Conservation (phyloP, 208 protist species). For the Leishmania major region DNA sequence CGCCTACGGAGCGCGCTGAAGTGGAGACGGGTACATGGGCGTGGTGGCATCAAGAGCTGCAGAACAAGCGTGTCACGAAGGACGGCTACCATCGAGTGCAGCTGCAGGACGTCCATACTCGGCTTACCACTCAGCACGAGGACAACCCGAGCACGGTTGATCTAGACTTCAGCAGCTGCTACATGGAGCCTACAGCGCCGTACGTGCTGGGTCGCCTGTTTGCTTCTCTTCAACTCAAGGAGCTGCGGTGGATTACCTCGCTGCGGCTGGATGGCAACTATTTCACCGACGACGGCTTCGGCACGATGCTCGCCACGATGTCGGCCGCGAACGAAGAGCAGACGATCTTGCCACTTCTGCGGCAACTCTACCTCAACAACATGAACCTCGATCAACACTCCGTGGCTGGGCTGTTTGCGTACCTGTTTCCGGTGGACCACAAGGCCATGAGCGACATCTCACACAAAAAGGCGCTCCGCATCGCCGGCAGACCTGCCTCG, state of each 20-base stretch:
- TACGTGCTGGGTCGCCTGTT: conserved; percentile 72
- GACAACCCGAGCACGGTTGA: conserved; percentile 61
- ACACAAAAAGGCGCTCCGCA: conserved; percentile 10
- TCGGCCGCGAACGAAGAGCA: conserved; percentile 53
- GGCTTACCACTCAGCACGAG: conserved; percentile 58
- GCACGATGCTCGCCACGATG: conserved; percentile 69
- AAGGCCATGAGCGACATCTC: conserved; percentile 13
- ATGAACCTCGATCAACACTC: conserved; percentile 77
- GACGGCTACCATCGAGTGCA: conserved; percentile 51
- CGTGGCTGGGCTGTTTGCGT: conserved; percentile 61
- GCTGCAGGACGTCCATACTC: conserved; percentile 67
- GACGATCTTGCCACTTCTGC: conserved; percentile 58
- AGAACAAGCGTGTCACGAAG: conserved; percentile 62
- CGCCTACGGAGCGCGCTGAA: conserved; percentile 30
- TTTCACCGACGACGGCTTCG: conserved; percentile 78
- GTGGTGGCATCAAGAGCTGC: conserved; percentile 81
- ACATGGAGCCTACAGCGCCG: conserved; percentile 78
- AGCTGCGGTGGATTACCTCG: conserved; percentile 76
- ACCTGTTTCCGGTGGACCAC: conserved; percentile 72
- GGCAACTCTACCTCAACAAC: conserved; percentile 80
- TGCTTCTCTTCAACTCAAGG: conserved; percentile 46
- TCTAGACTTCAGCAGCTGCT: conserved; percentile 75
- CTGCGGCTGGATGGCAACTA: conserved; percentile 85
- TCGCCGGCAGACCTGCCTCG: conserved; percentile 17
- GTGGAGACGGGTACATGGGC: conserved; percentile 52